Base-by-base conservation (phyloP, 768 basidiomycete genomes). In the Termitomyces sp. region DNA sequence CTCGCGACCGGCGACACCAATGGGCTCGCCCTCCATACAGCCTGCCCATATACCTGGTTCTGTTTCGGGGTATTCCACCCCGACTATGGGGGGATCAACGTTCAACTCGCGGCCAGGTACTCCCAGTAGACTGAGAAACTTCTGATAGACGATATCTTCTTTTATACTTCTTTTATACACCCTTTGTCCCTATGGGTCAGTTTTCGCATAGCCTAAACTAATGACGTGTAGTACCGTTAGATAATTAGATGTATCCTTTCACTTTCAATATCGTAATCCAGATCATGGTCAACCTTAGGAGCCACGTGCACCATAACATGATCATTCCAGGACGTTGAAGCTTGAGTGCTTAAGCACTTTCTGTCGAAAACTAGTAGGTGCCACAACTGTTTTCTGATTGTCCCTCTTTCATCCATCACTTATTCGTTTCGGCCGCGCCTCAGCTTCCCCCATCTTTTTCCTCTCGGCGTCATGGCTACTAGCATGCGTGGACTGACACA, bases 401-500 rank as follows among this genome's bases (percentile, higher is more conserved):
- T n/a, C 35, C 12, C 3, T 49, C 21, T n/a, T 23, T 34, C n/a
- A 14, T 21, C 19, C 32, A 14, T n/a, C n/a, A n/a, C n/a, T 17
- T 16, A 23, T 27, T 44, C 7, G 29, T 40, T 21, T 23, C 16
- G 21, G 5, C 44, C 17, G 8, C 1, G 23, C 19, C 23, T 54
- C 29, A 6, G 31, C 9, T 32, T 27, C 2, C 27, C 34, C 2
- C 4, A 38, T 25, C n/a, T 38, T 34, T 46, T 53, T 44, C 32
- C 35, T 53, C 43, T 53, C 16, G 2, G 35, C 31, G 73, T 61
- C 29, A 97, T 96, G 95, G 93, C 94, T 58, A 83, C 92, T 58
- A 85, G 77, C 57, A 96, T 95, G 94, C 83, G 94, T 57, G 94
- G 94, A 42, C 77, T 97, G 54, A 96, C 94, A 57, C 94, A 96